phyloP scores from a whole-genome alignment of 2,329 filamentous ascomycete species.

The Trichocomaceae sp. region DNA sequence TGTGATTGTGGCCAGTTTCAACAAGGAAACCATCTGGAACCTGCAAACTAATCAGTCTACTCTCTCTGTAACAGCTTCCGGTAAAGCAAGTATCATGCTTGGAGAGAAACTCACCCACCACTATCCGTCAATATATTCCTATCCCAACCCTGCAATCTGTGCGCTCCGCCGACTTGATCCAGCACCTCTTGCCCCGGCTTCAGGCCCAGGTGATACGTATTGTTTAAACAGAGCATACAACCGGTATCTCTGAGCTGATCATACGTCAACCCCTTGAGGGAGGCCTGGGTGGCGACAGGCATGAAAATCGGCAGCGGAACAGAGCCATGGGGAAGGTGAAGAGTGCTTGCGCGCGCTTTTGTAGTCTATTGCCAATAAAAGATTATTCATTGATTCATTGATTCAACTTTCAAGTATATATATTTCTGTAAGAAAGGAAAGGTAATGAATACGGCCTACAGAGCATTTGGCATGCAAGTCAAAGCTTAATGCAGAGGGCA shows the following conservation, averaged over 20 bases:
- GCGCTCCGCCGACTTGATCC: slow-evolving; percentile 81
- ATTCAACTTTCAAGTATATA: background rate
- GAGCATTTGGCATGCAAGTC: slow-evolving; percentile 73
- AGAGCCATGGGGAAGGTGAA: slow-evolving; percentile 84
- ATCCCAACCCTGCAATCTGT: slow-evolving; percentile 90
- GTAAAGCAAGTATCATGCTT: background rate
- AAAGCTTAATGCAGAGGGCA: slow-evolving; percentile 64
- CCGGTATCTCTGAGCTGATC: slow-evolving; percentile 84
- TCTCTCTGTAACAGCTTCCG: background rate
- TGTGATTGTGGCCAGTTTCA: slow-evolving; percentile 87
- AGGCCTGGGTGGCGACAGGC: slow-evolving; percentile 96
- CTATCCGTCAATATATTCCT: slow-evolving; percentile 82
- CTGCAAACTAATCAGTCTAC: slow-evolving; percentile 41
- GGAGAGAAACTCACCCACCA: slow-evolving; percentile 38
- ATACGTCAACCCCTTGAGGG: slow-evolving; percentile 87
- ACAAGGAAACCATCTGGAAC: slow-evolving; percentile 97
- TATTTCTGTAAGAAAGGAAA: background rate
- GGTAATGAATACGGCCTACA: slow-evolving; percentile 46
- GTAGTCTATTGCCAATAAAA: slow-evolving; percentile 62
- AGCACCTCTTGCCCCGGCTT: slow-evolving; percentile 90
- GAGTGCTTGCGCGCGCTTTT: slow-evolving; percentile 79
- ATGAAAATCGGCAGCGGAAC: slow-evolving; percentile 93
- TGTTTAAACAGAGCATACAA: slow-evolving; percentile 89
- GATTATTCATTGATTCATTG: background rate
- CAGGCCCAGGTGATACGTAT: slow-evolving; percentile 92